Percentiles rank a stretch among this genome's conserved stretches.
Evolutionary conservation across 1,284 basidiomycete genomes (phyloP).

Genomic region (Cutaneotrichosporon cavernicola): DNA sequence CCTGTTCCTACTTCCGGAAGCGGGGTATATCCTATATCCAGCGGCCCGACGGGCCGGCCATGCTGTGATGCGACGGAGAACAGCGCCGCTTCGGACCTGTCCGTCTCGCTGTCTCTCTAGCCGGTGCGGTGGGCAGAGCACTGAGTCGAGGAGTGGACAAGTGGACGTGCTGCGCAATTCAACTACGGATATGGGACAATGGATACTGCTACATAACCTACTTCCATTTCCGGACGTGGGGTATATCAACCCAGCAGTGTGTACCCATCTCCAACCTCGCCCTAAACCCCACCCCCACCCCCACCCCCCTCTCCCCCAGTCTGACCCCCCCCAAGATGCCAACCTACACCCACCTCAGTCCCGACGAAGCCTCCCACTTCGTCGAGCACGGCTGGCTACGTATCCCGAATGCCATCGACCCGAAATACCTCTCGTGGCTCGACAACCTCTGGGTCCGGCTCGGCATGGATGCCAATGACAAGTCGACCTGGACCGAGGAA

Average conservation of each 20-base stretch:
- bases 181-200: neutral
- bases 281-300: too few species aligned
- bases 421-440: conserved; percentile 33
- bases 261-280: too few species aligned
- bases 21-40: neutral
- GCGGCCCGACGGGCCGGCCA: neutral
- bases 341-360: conserved; percentile 28
- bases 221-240: neutral
- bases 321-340: conserved; percentile 9
- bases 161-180: too few species aligned
- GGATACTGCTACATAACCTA: neutral
- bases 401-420: conserved; percentile 35
- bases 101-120: too few species aligned
- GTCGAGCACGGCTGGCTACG: conserved; percentile 42
- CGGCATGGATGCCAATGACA: conserved; percentile 41
- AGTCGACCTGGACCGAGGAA: conserved; percentile 42
- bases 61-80: neutral
- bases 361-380: conserved; percentile 33
- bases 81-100: neutral
- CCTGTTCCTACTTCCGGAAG: neutral
- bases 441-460: conserved; percentile 40
- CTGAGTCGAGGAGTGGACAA: too few species aligned
- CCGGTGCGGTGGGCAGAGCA: too few species aligned
- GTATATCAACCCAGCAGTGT: neutral
- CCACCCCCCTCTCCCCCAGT: neutral